These are phyloP conservation scores for Anisodus tanguticus DNA, from an alignment of 257 asterid species.

Conservation along the genomic window DNA sequence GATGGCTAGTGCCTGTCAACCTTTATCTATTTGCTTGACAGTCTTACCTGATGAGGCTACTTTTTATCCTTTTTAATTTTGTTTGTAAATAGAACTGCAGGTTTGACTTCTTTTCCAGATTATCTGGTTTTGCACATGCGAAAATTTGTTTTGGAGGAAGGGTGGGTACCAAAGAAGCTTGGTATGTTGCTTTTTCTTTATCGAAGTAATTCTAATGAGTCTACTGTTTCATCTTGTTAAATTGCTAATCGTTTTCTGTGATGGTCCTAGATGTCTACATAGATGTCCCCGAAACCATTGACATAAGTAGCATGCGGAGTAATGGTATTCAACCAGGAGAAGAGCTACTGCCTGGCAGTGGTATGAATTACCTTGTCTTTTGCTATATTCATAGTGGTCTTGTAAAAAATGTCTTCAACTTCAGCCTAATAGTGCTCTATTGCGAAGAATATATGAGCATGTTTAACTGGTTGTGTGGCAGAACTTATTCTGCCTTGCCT, in stretches of 20 bases:
- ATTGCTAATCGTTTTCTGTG: slow-evolving; percentile 32
- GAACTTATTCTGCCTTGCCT: not conserved
- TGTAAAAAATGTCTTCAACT: not conserved
- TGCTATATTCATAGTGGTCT: slow-evolving; percentile 15
- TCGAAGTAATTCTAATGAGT: not conserved
- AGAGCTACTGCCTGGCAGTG: slow-evolving; percentile 80
- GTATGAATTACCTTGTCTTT: slow-evolving; percentile 39
- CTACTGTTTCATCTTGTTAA: not conserved
- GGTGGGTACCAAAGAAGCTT: slow-evolving; percentile 97
- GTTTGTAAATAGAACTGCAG: slow-evolving; percentile 70
- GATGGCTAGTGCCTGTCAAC: not conserved
- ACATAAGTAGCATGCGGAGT: slow-evolving; percentile 90
- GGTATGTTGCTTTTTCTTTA: slow-evolving; percentile 46
- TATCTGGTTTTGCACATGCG: slow-evolving; percentile 95
- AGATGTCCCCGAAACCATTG: slow-evolving; percentile 91
- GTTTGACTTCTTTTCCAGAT: slow-evolving; percentile 94
- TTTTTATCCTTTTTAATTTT: not conserved
- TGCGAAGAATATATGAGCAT: not conserved
- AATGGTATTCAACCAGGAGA: slow-evolving; percentile 93
- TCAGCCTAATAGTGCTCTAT: not conserved
- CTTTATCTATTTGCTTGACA: slow-evolving; percentile 5
- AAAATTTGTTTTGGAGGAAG: slow-evolving; percentile 88
- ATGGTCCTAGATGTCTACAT: slow-evolving; percentile 72
- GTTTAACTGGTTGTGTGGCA: not conserved
- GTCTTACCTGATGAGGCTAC: not conserved